Evolutionary conservation across 495 filamentous ascomycete genomes (phyloP).

Genomic region (Aspergillus ellipticus): DNA sequence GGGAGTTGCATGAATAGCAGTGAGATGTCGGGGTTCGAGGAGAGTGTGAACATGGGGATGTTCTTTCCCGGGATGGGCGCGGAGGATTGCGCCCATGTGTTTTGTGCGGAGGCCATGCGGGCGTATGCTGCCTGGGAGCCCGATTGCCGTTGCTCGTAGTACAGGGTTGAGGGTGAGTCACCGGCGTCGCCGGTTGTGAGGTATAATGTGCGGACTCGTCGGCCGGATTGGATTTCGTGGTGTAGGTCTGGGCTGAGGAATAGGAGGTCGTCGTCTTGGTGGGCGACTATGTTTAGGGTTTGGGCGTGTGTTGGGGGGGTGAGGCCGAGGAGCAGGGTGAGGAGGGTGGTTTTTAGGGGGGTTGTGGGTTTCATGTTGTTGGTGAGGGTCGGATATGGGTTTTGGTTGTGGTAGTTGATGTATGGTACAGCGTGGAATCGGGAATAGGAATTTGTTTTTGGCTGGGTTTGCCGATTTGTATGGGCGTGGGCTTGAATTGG

Average conservation of each 20-base stretch:
- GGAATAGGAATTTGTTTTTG: no score
- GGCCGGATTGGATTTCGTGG: slow-evolving; percentile 26
- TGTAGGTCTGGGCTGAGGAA: slow-evolving; percentile 16
- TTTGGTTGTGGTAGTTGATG: no score
- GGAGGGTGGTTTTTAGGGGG: neutral
- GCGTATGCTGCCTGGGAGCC: slow-evolving; percentile 17
- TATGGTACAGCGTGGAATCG: no score
- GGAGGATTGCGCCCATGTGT: slow-evolving; percentile 11
- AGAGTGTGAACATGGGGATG: slow-evolving; percentile 7
- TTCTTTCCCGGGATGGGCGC: neutral
- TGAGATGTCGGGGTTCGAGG: slow-evolving; percentile 8
- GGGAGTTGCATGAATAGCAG: slow-evolving; percentile 18
- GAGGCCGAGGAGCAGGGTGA: neutral
- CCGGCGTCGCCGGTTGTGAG: slow-evolving; percentile 78
- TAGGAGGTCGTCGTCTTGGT: slow-evolving; percentile 20
- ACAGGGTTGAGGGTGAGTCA: slow-evolving; percentile 24
- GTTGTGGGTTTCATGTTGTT: neutral
- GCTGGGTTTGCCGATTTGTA: no score
- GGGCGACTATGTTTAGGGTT: slow-evolving; percentile 19
- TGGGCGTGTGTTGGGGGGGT: neutral
- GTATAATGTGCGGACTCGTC: slow-evolving; percentile 63
- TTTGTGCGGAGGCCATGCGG: slow-evolving; percentile 4
- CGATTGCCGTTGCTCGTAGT: slow-evolving; percentile 11
- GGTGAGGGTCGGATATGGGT: no score
- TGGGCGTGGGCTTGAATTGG: no score